Base-by-base conservation (phyloP, 768 basidiomycete species). In the Leccinellum rugosiceps region DNA sequence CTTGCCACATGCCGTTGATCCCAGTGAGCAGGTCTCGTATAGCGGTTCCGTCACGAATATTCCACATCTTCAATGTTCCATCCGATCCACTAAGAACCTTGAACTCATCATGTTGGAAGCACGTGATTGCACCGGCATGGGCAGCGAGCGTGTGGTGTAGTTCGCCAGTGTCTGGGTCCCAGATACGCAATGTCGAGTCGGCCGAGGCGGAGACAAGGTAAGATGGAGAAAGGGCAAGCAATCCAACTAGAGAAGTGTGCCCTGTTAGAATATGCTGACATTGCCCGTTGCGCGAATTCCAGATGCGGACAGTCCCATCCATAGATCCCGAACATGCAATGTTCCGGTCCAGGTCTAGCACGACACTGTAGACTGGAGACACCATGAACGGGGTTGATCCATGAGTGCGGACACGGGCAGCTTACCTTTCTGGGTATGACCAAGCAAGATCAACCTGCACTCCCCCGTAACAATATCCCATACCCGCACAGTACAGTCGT, bases 51-150 rank as follows among this genome's bases (percentile, higher is more conserved):
- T 94, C 91, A 35, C 87, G 77, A 58, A 96, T 81, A 70, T 98
- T 91, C 97, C 97, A 99, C 87, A 98, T 91, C 80, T 98, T 98
- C 64, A 99, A 79, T 57, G 91, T 93, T 15, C 97, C 97, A 64
- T 98, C 97, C 15, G 90, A 92, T 13, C 96, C 96, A 66, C 90
- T 92, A 28, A 99, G 81, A 46, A 98, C 92, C 70, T 97, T 98
- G 78, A 92, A 93, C 70, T 98, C 95, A 71, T 98, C 96, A 63
- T 97, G 94, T 72, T 96, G 94, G 80, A 98, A 98, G 75, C 96
- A 99, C 17, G 97, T 98, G 63, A 99, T 98, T 19, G 96, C 94
- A 21, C 95, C 96, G 6, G 89, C 90, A 71, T 98, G 96, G 1
- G 92, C 93, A 4, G 88, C 86, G 30, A 99, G 82, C 0, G 88